phyloP scores from a whole-genome alignment of 345 rosid genomes.

The Moricandia moricandioides region DNA sequence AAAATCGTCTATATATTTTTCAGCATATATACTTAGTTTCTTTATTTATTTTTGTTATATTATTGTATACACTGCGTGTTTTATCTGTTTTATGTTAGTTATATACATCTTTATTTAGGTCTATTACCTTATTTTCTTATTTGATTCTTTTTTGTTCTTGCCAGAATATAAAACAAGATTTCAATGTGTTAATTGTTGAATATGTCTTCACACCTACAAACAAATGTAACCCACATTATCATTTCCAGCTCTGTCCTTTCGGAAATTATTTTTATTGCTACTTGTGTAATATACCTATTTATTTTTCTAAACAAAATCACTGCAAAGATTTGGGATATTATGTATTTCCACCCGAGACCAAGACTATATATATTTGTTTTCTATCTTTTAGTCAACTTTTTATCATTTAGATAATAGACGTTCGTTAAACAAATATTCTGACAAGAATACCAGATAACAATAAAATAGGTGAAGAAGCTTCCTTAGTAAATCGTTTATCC shows the following conservation, averaged over 20 bases:
- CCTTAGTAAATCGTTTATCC: constrained; percentile 13
- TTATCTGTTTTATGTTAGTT: neutral
- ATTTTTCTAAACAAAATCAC: constrained; percentile 7
- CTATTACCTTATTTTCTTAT: neutral
- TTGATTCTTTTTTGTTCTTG: neutral
- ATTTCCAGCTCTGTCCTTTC: neutral
- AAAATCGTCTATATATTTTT: constrained; percentile 4
- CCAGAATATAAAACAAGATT: neutral
- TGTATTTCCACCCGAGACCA: neutral
- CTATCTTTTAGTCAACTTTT: constrained; percentile 27
- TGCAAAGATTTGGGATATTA: constrained; percentile 18
- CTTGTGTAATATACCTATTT: neutral
- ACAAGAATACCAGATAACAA: constrained; percentile 24
- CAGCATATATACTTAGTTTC: neutral
- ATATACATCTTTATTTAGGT: neutral
- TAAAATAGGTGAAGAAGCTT: constrained; percentile 29
- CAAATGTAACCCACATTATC: neutral
- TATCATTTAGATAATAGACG: constrained; percentile 3
- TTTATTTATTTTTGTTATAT: neutral
- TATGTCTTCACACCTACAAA: neutral
- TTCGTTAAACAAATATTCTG: constrained; percentile 36
- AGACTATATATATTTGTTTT: neutral
- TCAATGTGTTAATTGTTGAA: neutral
- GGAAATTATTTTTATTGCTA: neutral
- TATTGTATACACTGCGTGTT: neutral